phyloP scores from a whole-genome alignment of 2,329 filamentous ascomycete species.

The Ascochyta pisi region DNA sequence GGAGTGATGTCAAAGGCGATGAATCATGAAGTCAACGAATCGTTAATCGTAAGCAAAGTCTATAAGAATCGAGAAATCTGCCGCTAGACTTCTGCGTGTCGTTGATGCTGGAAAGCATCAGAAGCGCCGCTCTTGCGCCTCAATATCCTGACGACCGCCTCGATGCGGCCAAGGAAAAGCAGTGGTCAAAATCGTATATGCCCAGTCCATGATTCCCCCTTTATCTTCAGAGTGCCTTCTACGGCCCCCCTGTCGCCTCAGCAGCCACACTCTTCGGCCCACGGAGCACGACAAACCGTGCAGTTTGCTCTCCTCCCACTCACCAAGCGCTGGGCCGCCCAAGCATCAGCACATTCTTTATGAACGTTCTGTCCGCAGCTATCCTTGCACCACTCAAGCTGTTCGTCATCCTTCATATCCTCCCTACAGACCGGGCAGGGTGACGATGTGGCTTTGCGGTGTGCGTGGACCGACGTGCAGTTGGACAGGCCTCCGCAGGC shows the following conservation, averaged over 20 bases:
- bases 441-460: not conserved
- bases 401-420: not conserved
- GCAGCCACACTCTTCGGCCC: slow-evolving; percentile 9
- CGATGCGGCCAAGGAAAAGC: too few relatives aligned
- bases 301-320: slow-evolving; percentile 1
- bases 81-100: too few relatives aligned
- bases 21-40: too few relatives aligned
- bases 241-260: not conserved
- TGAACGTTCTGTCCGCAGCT: slow-evolving; percentile 28
- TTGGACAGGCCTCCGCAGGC: slow-evolving; percentile 3
- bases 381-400: slow-evolving; percentile 23
- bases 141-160: too few relatives aligned
- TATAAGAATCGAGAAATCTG: too few relatives aligned
- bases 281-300: slow-evolving; percentile 12
- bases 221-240: too few relatives aligned
- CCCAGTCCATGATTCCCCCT: too few relatives aligned
- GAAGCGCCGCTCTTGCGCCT: too few relatives aligned
- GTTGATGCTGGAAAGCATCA: too few relatives aligned
- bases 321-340: slow-evolving; percentile 7
- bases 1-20: too few relatives aligned
- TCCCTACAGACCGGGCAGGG: slow-evolving; percentile 16
- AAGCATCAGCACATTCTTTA: slow-evolving; percentile 17
- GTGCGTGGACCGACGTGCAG: slow-evolving; percentile 1
- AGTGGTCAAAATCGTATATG: too few relatives aligned
- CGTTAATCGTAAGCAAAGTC: too few relatives aligned